phyloP scores from a whole-genome alignment of 1,284 basidiomycete species.

The Anthracocystis setariae region DNA sequence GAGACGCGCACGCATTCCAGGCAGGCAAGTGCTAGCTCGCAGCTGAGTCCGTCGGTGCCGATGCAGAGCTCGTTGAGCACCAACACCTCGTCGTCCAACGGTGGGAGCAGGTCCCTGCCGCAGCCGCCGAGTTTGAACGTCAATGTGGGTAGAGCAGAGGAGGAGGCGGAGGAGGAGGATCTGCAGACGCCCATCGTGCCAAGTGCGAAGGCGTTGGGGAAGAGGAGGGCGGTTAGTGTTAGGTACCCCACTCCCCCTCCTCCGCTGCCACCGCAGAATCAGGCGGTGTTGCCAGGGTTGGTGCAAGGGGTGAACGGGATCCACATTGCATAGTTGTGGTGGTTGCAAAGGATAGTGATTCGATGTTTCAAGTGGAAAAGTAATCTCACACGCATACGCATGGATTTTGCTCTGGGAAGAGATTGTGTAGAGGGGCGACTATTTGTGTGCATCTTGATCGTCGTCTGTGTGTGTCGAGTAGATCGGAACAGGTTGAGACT shows the following conservation, averaged over 20 bases:
- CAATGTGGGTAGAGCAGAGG: not conserved
- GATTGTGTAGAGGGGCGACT: no score
- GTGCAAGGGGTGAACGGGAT: not conserved
- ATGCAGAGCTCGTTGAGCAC: not conserved
- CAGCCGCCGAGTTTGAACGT: conserved; percentile 20
- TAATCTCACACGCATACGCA: no score
- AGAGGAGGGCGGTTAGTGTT: conserved; percentile 47
- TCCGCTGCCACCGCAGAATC: conserved; percentile 9
- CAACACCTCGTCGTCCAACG: no score
- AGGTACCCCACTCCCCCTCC: conserved; percentile 31
- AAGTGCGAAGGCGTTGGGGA: conserved; percentile 58
- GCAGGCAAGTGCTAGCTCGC: not conserved
- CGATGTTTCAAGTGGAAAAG: no score
- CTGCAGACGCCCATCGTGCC: conserved; percentile 52
- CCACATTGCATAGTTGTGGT: not conserved
- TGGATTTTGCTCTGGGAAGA: no score
- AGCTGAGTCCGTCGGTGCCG: not conserved
- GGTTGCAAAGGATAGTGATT: no score
- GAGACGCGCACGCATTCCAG: conserved; percentile 4
- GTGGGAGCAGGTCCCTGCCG: conserved; percentile 10
- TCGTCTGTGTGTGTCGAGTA: conserved; percentile 40
- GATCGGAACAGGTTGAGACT: conserved; percentile 56
- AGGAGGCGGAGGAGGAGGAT: conserved; percentile 36
- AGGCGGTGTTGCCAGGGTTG: not conserved
- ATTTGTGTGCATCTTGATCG: no score